A percentile compares a stretch with the other conserved stretches of the same genome.
Evolutionary conservation across 371 early-diverging fungal genomes (phyloP).

Genomic region (Dinochytrium kinnereticum): DNA sequence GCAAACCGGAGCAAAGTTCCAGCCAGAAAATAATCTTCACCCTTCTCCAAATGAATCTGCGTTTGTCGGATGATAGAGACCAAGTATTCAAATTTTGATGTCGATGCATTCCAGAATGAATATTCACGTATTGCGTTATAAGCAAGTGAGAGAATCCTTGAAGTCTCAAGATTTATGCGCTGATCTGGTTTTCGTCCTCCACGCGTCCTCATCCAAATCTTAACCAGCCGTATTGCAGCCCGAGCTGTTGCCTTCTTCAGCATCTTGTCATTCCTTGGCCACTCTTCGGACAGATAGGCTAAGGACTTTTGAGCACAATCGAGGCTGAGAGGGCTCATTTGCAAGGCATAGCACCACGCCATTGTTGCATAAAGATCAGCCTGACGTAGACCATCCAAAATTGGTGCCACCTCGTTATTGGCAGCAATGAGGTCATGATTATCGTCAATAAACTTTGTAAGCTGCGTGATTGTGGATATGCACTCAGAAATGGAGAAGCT

Average conservation of each 20-base stretch:
- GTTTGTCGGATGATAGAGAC: neutral
- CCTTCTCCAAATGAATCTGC: neutral
- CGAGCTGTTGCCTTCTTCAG: neutral
- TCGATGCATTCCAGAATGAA: slow-evolving; percentile 6
- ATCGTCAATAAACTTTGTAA: neutral
- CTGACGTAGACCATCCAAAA: neutral
- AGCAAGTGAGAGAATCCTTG: neutral
- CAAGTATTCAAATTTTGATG: neutral
- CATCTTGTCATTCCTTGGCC: neutral
- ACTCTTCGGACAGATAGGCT: neutral
- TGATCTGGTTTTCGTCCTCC: neutral
- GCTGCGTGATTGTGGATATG: neutral
- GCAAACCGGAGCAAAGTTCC: slow-evolving; percentile 3
- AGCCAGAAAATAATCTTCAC: neutral
- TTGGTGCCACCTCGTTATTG: neutral
- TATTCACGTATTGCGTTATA: slow-evolving; percentile 1
- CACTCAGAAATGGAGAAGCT: neutral
- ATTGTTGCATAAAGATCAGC: neutral
- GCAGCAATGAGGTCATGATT: neutral
- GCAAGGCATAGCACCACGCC: neutral
- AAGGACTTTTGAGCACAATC: neutral
- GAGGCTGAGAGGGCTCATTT: neutral
- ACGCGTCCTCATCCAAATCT: neutral
- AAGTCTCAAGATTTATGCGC: neutral
- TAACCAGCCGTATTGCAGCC: neutral